These are phyloP conservation scores for Jamesozyma rosinii DNA, from an alignment of 805 yeast species.

Conservation along the genomic window DNA sequence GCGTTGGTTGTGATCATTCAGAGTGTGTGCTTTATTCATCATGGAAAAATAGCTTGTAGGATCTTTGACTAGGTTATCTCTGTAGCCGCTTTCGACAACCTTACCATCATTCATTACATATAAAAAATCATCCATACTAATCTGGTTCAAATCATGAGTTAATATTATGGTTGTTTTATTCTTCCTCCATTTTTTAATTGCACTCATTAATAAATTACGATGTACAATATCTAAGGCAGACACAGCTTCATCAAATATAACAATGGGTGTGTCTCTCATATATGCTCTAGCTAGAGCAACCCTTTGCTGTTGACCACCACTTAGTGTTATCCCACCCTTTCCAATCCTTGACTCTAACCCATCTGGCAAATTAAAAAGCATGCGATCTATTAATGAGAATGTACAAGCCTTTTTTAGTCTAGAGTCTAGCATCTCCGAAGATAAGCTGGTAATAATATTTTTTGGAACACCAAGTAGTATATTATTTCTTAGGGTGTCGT, in stretches of 20 bases:
- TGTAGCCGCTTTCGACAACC: constrained; percentile 39
- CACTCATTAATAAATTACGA: constrained; percentile 38
- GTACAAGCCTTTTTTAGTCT: constrained; percentile 37
- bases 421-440: constrained; percentile 5
- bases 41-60: constrained; percentile 7
- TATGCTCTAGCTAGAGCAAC: constrained; percentile 78
- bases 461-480: constrained; percentile 40
- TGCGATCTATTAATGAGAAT: constrained; percentile 43
- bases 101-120: constrained; percentile 51
- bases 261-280: constrained; percentile 60
- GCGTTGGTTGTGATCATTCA: not conserved
- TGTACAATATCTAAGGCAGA: constrained; percentile 64
- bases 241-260: constrained; percentile 78
- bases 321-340: constrained; percentile 40
- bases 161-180: constrained; percentile 70
- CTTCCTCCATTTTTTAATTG: constrained; percentile 50
- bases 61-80: constrained; percentile 26
- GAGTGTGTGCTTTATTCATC: constrained; percentile 6
- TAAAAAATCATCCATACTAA: constrained; percentile 49
- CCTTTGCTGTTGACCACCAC: constrained; percentile 90
- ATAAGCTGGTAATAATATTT: not conserved
- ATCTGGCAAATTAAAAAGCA: constrained; percentile 41
- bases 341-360: constrained; percentile 50
- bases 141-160: constrained; percentile 65
- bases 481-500: constrained; percentile 54